Base-by-base conservation (phyloP, 2,329 filamentous ascomycete species). In the Lachnellula suecica region DNA sequence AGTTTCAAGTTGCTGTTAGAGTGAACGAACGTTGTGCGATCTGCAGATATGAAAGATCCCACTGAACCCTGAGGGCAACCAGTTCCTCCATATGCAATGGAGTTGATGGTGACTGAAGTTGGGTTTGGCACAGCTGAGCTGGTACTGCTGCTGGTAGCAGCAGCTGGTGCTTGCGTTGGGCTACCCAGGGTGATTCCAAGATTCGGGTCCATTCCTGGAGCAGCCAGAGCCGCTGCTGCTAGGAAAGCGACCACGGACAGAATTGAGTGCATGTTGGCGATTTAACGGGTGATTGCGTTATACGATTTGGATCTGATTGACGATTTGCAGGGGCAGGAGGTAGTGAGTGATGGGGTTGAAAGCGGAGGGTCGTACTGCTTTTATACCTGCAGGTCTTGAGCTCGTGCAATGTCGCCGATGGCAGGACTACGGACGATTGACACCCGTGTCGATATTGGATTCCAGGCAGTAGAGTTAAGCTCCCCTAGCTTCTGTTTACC, bases 51-150 rank as follows among this genome's bases (percentile, higher is more conserved):
- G 55, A 72, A 66, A 43, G 70, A 68, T 61, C 68, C 70, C 54
- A 77, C 68, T 48, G 70, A 70, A 41, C 71, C 71, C 55, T 72
- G 68, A 8, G 74, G 74, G 62, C 75, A 78, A 29, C 74, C 75
- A 51, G 71, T 74, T 56, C 75, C 75, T 56, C 73, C 75, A 62
- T 76, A 76, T 37, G 67, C 71, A 48, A 78, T 68, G 41, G 68
- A 67, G 34, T 69, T 65, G 57, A 77, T 74, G 45, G 66, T 70
- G 40, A 77, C 72, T 44, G 64, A 47, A 45, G 59, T 62, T 57
- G 67, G 65, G 46, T 70, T 59, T 49, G 67, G 67, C 8, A 45
- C 57, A 41, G 45, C 49, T 55, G 68, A 55, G 34, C 8, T 42
- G 29, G 49, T 10, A 35, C 11, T n/a, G 49, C 45, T n/a, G 35